Conservation (phyloP, 1,284 basidiomycete species). For the Moesziomyces sp. region DNA sequence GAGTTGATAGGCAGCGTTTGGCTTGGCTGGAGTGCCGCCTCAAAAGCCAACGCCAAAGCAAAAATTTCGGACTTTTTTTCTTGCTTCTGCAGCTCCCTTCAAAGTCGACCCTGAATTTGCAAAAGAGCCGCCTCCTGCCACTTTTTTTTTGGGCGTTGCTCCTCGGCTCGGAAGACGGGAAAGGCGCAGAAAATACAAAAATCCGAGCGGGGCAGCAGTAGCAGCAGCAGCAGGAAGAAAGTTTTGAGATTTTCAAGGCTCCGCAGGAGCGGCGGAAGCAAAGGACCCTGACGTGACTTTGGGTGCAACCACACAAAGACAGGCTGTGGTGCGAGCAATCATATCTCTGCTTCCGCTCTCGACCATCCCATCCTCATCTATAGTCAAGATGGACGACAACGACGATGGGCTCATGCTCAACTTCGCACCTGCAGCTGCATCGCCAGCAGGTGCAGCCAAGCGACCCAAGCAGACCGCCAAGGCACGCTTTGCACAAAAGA, state of each 20-base stretch:
- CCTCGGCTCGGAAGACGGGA: constrained; percentile 16
- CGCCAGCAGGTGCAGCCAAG: constrained; percentile 18
- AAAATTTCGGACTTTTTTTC: constrained; percentile 17
- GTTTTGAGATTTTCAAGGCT: constrained; percentile 2
- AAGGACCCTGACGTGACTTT: neutral
- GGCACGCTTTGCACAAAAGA: constrained; percentile 36
- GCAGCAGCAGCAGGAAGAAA: constrained; percentile 2
- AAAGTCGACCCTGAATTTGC: constrained; percentile 17
- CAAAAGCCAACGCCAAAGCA: neutral
- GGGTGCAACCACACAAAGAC: no score
- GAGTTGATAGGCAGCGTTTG: no score
- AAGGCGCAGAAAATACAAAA: neutral
- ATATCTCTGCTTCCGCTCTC: neutral
- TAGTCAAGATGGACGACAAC: constrained; percentile 56
- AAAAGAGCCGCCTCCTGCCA: neutral
- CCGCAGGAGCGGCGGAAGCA: neutral
- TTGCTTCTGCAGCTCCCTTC: neutral
- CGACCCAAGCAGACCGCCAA: constrained; percentile 44
- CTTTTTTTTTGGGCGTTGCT: neutral
- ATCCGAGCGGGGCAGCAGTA: neutral
- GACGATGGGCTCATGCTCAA: constrained; percentile 66
- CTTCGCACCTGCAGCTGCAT: constrained; percentile 52
- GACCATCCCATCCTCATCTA: neutral
- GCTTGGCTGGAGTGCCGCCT: no score
- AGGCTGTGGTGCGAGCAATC: no score